Conservation (phyloP, 495 filamentous ascomycete species). For the Schizothecium vesticola region DNA sequence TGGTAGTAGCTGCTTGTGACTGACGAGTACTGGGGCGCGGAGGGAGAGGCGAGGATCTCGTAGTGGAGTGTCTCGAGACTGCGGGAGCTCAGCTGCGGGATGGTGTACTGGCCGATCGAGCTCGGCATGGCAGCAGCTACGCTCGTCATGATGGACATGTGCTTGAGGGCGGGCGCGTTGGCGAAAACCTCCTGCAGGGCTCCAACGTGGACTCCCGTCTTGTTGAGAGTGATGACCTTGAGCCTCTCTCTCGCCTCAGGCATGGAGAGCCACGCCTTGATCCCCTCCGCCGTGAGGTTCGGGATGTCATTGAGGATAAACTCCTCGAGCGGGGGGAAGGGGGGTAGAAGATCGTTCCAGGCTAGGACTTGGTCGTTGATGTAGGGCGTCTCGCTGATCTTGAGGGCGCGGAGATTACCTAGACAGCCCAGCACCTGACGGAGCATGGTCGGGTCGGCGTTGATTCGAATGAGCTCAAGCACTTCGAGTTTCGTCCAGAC, state of each 20-base stretch:
- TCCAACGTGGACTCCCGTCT: constrained; percentile 60
- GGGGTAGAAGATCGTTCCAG: constrained; percentile 52
- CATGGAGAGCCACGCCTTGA: constrained; percentile 55
- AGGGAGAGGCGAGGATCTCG: constrained; percentile 65
- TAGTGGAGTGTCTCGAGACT: constrained; percentile 69
- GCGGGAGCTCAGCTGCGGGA: constrained; percentile 60
- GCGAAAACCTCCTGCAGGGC: constrained; percentile 60
- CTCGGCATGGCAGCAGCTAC: constrained; percentile 61
- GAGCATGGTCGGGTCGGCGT: constrained; percentile 65
- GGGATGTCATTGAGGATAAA: constrained; percentile 63
- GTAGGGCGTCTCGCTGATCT: constrained; percentile 58
- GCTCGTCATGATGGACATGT: constrained; percentile 60
- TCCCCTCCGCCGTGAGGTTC: constrained; percentile 62
- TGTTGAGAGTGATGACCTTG: constrained; percentile 55
- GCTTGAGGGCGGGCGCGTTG: constrained; percentile 54
- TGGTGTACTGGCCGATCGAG: constrained; percentile 37
- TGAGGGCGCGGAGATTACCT: constrained; percentile 62
- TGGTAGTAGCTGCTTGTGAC: constrained; percentile 70
- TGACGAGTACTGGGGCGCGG: constrained; percentile 50
- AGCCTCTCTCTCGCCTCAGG: constrained; percentile 48
- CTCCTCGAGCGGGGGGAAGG: constrained; percentile 65
- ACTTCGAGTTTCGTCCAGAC: constrained; percentile 78
- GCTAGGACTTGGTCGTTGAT: constrained; percentile 73
- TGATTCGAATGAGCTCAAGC: constrained; percentile 66
- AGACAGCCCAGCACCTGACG: constrained; percentile 66